Percentiles rank a stretch among this genome's conserved stretches.
phyloP scores from a whole-genome alignment of 2,329 filamentous ascomycete species.

The Monilinia aucupariae region DNA sequence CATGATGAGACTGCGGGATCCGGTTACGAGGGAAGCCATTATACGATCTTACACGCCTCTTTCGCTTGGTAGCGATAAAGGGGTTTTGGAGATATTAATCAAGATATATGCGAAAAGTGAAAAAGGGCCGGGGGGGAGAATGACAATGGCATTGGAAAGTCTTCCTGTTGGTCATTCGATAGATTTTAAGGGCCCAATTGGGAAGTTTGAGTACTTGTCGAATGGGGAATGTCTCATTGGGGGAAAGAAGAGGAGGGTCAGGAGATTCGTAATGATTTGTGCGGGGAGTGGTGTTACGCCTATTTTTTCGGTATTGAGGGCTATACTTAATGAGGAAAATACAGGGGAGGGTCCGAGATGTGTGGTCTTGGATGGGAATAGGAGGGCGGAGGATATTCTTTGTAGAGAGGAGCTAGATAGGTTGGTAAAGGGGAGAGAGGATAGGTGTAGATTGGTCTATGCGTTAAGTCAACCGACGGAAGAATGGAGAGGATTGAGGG shows the following conservation, averaged over 20 bases:
- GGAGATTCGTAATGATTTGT: slow-evolving; percentile 78
- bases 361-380: slow-evolving; percentile 72
- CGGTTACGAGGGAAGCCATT: slow-evolving; percentile 63
- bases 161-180: slow-evolving; percentile 67
- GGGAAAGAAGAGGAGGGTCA: slow-evolving; percentile 51
- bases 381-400: slow-evolving; percentile 74
- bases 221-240: slow-evolving; percentile 58
- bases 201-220: slow-evolving; percentile 76
- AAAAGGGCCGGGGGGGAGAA: slow-evolving; percentile 61
- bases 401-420: slow-evolving; percentile 66
- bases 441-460: slow-evolving; percentile 61
- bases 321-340: slow-evolving; percentile 57
- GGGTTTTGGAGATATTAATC: slow-evolving; percentile 67
- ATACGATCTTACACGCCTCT: slow-evolving; percentile 86
- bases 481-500: slow-evolving; percentile 62
- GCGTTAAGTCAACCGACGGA: slow-evolving; percentile 60
- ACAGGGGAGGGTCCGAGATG: slow-evolving; percentile 59
- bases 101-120: slow-evolving; percentile 70
- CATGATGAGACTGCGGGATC: slow-evolving; percentile 74
- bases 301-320: slow-evolving; percentile 75
- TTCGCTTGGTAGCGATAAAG: slow-evolving; percentile 56
- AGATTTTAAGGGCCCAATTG: slow-evolving; percentile 84
- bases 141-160: slow-evolving; percentile 73
- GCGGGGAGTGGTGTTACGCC: slow-evolving; percentile 90
- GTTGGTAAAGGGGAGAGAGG: slow-evolving; percentile 48